Base-by-base conservation (phyloP, 192 early-diverging fungal genomes). In the Entomortierella beljakovae region DNA sequence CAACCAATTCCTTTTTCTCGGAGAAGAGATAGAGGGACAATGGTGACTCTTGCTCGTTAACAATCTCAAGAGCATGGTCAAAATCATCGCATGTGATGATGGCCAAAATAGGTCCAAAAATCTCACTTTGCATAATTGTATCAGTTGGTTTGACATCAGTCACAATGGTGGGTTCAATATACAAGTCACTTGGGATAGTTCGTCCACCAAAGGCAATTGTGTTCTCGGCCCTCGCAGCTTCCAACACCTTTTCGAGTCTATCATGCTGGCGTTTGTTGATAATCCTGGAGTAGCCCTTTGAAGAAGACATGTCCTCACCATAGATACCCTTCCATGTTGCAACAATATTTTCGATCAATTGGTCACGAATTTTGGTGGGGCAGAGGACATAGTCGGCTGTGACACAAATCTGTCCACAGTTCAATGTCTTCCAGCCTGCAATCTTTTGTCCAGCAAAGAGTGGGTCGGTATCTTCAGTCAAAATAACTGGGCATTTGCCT, bases 361-460 rank as follows among this genome's bases (percentile, higher is more conserved):
- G 46, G 4, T 83, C 64, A 15, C 80, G 71, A 34, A 83, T 67
- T 7, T 84, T 43, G 28, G 81, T 68, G 33, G 88, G 87, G 46
- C 85, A 80, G 29, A 94, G 67, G 32, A 94, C 80, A 70, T 94
- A 93, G 59, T 95, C 94, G 40, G 86, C 88, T 11, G 88, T 84
- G 50, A 95, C 49, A 33, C 81, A 79, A 52, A 90, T 83, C 86
- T 97, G 97, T 11, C 97, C 97, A 76, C 85, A 83, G 81, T 98
- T 98, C 65, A 86, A 68, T 38, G 87, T 75, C 82, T 98, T 99
- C 63, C 89, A 92, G 87, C 90, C 95, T 64, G 90, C 82, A 68
- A 97, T 88, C 26, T 92, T 90, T 42, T 88, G 88, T 1, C 93
- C 94, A 16, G 85, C 83, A 16, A 88, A 77, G 25, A 62, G 61